Evolutionary conservation across 208 protist genomes (phyloP).

Genomic region (Trypanosoma vivax): DNA sequence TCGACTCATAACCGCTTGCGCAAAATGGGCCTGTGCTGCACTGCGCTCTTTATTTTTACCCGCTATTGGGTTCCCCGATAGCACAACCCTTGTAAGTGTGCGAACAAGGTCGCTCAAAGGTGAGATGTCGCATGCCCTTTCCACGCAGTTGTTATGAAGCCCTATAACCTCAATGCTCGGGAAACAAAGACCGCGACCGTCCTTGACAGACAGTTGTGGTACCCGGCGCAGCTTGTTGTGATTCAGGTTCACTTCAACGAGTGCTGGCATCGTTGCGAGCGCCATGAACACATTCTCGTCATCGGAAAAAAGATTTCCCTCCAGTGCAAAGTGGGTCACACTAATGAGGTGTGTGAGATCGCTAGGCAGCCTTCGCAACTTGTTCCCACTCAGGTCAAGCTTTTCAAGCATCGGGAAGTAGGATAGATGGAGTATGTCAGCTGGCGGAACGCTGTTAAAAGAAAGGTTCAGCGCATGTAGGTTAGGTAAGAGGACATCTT

Average conservation of each 20-base stretch:
- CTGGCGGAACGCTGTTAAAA: conserved; percentile 67
- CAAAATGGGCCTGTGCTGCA: conserved; percentile 30
- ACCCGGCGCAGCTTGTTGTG: conserved; percentile 61
- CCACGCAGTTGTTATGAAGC: conserved; percentile 56
- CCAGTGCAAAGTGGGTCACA: conserved; percentile 80
- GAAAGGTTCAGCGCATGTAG: conserved; percentile 74
- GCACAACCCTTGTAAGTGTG: conserved; percentile 56
- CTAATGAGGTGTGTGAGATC: conserved; percentile 66
- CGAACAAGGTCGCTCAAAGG: conserved; percentile 53
- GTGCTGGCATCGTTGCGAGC: conserved; percentile 74
- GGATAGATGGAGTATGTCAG: conserved; percentile 45
- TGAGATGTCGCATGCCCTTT: conserved; percentile 23
- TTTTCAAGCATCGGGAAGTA: conserved; percentile 64
- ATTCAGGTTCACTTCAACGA: conserved; percentile 80
- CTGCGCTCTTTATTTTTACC: conserved; percentile 16
- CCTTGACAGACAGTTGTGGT: conserved; percentile 39
- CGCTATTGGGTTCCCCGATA: conserved; percentile 52
- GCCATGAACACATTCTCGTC: conserved; percentile 47
- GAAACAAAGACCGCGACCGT: conserved; percentile 46
- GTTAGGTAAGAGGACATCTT: conserved; percentile 46
- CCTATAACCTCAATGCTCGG: conserved; percentile 64
- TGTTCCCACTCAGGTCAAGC: conserved; percentile 81
- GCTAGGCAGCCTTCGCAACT: conserved; percentile 44
- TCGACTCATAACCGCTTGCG: conserved; percentile 49
- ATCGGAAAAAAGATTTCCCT: conserved; percentile 61